Percentiles rank a stretch among this genome's conserved stretches.
Conservation (phyloP, 225 moss, liverwort and hornwort genomes). For the Polytrichum commune region DNA sequence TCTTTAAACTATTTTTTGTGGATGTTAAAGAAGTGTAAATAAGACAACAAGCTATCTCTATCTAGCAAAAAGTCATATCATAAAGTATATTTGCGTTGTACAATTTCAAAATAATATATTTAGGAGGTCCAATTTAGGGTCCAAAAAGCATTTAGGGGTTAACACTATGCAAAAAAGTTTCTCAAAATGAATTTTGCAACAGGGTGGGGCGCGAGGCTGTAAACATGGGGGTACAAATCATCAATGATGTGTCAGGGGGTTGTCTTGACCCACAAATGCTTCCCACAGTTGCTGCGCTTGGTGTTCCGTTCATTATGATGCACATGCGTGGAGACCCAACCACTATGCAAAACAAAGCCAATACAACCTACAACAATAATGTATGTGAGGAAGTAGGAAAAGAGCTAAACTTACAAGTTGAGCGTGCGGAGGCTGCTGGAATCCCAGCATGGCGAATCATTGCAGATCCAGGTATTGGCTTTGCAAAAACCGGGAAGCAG, state of each 20-base stretch:
- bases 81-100: no score
- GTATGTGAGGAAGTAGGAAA: slow-evolving; percentile 70
- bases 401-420: slow-evolving; percentile 55
- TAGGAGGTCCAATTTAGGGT: no score
- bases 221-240: slow-evolving; percentile 62
- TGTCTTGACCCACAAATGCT: slow-evolving; percentile 79
- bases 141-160: no score
- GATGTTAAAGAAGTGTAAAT: no score
- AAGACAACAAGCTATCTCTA: no score
- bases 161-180: no score
- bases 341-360: slow-evolving; percentile 65
- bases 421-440: slow-evolving; percentile 67
- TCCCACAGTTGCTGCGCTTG: slow-evolving; percentile 63
- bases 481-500: slow-evolving; percentile 70
- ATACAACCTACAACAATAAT: slow-evolving; percentile 48
- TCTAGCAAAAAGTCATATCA: no score
- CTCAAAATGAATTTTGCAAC: slow-evolving; percentile 15
- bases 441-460: slow-evolving; percentile 90
- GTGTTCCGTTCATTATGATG: slow-evolving; percentile 78
- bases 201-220: slow-evolving; percentile 78
- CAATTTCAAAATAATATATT: no score
- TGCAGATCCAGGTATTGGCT: slow-evolving; percentile 88
- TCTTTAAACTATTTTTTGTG: no score
- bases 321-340: slow-evolving; percentile 90
- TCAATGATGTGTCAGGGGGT: slow-evolving; percentile 94